Conservation (phyloP, 1,284 basidiomycete genomes). For the Mycena sp. region DNA sequence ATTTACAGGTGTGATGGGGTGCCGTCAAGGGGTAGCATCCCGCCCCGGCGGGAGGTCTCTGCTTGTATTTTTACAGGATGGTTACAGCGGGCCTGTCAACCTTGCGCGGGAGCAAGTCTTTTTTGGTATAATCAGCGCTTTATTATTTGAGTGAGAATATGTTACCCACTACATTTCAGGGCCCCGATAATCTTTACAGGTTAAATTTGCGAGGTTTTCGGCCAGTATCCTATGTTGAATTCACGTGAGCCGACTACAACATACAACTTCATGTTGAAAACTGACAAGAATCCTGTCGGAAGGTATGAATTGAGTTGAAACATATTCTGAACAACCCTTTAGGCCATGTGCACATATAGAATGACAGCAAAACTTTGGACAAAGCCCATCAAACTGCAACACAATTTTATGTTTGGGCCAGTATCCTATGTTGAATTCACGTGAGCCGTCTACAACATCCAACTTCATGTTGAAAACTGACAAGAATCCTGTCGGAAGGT, state of each 20-base stretch:
- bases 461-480: background rate
- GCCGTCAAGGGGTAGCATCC: no score
- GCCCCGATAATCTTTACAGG: background rate
- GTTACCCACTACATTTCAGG: background rate
- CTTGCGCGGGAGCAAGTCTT: no score
- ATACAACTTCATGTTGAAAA: background rate
- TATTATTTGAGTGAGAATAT: background rate
- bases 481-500: background rate
- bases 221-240: no score
- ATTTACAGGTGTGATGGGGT: no score
- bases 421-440: background rate
- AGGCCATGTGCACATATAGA: background rate
- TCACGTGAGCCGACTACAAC: background rate
- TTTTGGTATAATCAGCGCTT: no score
- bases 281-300: background rate
- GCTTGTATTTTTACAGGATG: no score
- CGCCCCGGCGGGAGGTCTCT: no score
- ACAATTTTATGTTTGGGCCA: background rate
- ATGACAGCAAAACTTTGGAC: no score
- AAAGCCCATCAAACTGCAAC: background rate
- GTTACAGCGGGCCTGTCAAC: no score
- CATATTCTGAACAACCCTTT: background rate
- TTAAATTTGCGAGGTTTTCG: background rate
- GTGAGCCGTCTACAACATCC: slow-evolving; percentile 1
- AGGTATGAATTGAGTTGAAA: background rate